Evolutionary conservation across 768 basidiomycete species (phyloP), one percentile per base, ranked within the genome.

Genomic region (Collybia mongolica): DNA sequence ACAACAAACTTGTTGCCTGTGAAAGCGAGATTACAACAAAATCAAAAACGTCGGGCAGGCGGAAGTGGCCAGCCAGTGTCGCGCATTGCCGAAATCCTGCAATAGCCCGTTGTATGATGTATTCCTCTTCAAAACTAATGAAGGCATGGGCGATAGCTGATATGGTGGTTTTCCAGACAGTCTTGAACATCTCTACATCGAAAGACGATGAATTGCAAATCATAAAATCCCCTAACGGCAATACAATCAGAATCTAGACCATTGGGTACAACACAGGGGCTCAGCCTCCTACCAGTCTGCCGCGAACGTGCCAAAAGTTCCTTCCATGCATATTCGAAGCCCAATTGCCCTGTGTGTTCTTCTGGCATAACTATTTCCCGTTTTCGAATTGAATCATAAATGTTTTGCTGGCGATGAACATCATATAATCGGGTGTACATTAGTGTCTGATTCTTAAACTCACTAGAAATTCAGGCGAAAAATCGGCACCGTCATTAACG

Each of bases 311-410:
- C 69, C 32, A 98, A 77, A 8, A 99, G 74, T 58, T 98, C 94
- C 65, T 97, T 98, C 97, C 97, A 99, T 15, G 97, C 96, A 65
- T 96, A 97, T 59, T 98, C 97, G 64, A 99, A 99, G 7, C 97
- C 97, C 39, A 96, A 79, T 62, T 93, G 92, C 1, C 96, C 97
- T 7, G 86, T 90, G 61, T 99, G 97, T 59, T 99, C 97, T 68
- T 98, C 94, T 0, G 97, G 96, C 84, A 99, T 88, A 44, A 98
- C 80, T 48, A 99, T 98, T 71, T 99, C 97, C 38, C 85, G 77
- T 68, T 90, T 94, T 46, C 90, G 84, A 60, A 99, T 97, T 1
- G 91, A 93, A 57, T 98, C 94, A 57, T 93, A 98, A 45, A 98
- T 92, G 39, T 78, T 79, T 73, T 86, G 83, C 95, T 97, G 9